phyloP scores from a whole-genome alignment of 1,284 basidiomycete genomes.

The Ganoderma multipileum region DNA sequence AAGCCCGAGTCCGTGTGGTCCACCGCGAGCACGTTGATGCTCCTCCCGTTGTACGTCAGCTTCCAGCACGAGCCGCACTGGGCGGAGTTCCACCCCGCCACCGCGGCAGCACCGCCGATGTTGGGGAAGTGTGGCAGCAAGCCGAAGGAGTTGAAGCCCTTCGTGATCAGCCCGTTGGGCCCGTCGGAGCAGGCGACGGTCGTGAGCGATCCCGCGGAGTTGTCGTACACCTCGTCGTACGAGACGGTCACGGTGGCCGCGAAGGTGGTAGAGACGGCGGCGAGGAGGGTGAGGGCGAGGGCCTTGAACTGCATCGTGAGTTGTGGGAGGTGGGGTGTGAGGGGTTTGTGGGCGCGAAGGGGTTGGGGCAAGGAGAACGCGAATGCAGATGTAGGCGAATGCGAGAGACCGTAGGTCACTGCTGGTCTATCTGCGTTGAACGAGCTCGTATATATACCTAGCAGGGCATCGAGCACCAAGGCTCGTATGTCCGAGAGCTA shows the following conservation, averaged over 20 bases:
- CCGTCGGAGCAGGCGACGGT: slow-evolving; percentile 59
- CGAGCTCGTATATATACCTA: slow-evolving; percentile 18
- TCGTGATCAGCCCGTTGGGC: slow-evolving; percentile 47
- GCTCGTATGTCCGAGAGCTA: neutral
- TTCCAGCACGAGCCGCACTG: slow-evolving; percentile 56
- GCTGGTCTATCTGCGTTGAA: slow-evolving; percentile 6
- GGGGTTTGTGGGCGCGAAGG: neutral
- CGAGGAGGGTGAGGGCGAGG: slow-evolving; percentile 33
- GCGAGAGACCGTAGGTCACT: slow-evolving; percentile 10
- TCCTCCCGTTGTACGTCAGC: slow-evolving; percentile 47
- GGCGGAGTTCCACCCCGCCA: slow-evolving; percentile 50
- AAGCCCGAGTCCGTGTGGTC: slow-evolving; percentile 48
- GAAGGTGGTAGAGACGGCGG: slow-evolving; percentile 33
- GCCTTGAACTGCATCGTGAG: slow-evolving; percentile 34
- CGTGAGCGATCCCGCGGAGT: slow-evolving; percentile 39
- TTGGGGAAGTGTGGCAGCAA: slow-evolving; percentile 57
- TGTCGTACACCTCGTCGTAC: slow-evolving; percentile 53
- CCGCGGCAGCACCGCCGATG: slow-evolving; percentile 52
- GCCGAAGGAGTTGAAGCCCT: slow-evolving; percentile 52
- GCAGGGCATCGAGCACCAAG: neutral
- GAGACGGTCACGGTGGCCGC: slow-evolving; percentile 42
- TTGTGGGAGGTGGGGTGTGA: slow-evolving; percentile 3
- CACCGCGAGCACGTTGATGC: slow-evolving; percentile 50
- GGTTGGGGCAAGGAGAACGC: neutral
- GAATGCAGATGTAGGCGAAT: neutral